A percentile compares a stretch with the other conserved stretches of the same genome.
These are phyloP conservation scores for Cymbopogon citratus DNA, from an alignment of 176 grass and related monocot species.

Conservation along the genomic window DNA sequence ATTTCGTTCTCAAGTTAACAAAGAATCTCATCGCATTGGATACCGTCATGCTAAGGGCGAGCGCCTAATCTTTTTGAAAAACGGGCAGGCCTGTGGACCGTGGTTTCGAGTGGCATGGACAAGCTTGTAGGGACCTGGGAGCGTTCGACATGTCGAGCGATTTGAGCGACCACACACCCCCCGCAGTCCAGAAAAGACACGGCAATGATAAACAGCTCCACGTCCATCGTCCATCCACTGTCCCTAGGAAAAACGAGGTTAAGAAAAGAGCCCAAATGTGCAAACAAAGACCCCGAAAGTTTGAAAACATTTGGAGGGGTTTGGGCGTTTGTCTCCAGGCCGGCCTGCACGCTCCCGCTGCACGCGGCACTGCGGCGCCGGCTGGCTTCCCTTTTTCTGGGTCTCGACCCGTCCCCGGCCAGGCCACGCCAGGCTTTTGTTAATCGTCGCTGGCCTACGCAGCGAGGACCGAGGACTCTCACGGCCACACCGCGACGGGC, in stretches of 20 bases:
- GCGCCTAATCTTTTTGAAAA: neutral
- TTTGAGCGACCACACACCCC: neutral
- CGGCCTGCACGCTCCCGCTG: slow-evolving; percentile 30
- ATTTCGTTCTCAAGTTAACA: neutral
- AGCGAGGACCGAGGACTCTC: neutral
- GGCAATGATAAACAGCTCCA: neutral
- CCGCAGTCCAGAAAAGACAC: neutral
- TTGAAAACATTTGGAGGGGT: neutral
- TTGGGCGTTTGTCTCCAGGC: slow-evolving; percentile 23
- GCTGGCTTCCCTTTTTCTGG: neutral
- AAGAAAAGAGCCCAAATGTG: neutral
- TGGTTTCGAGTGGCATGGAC: neutral
- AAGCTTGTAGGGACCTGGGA: neutral
- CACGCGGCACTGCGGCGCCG: slow-evolving; percentile 40
- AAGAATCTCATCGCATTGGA: slow-evolving; percentile 21
- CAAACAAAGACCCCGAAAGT: slow-evolving; percentile 27
- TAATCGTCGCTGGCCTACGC: neutral
- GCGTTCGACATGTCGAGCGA: neutral
- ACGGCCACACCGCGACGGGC: neutral
- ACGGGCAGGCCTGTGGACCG: neutral
- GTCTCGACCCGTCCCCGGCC: neutral
- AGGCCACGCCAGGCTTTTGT: neutral
- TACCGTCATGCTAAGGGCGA: neutral
- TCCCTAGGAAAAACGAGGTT: no score
- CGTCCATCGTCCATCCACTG: no score